Percentiles rank a stretch among this genome's conserved stretches.
Conservation (phyloP, 768 basidiomycete species). For the Ephemerocybe angulata region DNA sequence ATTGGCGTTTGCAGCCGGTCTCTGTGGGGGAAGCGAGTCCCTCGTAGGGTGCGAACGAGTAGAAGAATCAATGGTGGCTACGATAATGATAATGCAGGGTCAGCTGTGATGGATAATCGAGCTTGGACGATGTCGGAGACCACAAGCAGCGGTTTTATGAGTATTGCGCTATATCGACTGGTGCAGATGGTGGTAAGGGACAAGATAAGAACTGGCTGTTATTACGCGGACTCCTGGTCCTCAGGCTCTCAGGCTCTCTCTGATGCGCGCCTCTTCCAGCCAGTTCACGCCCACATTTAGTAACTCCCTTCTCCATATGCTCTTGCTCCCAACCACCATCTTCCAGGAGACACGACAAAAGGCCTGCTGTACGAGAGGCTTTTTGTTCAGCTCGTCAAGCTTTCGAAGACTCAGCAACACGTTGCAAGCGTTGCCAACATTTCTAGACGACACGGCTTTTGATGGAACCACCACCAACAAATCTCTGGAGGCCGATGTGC, state of each 20-base stretch:
- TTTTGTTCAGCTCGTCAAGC: too few relatives aligned
- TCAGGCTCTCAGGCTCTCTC: constrained; percentile 7
- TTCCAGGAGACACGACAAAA: too few relatives aligned
- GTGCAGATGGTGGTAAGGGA: constrained; percentile 15
- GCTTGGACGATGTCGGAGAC: constrained; percentile 8
- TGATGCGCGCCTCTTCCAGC: constrained; percentile 12
- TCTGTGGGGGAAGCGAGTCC: constrained; percentile 43
- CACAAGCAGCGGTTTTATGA: constrained; percentile 10
- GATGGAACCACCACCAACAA: too few relatives aligned
- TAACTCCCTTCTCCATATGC: constrained; percentile 8
- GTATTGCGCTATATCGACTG: constrained; percentile 11
- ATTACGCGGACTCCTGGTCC: not conserved
- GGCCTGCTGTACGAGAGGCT: too few relatives aligned
- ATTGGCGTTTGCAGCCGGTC: constrained; percentile 2
- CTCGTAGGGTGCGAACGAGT: constrained; percentile 52
- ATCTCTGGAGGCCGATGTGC: too few relatives aligned
- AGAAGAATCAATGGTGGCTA: constrained; percentile 66
- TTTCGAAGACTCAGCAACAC: too few relatives aligned
- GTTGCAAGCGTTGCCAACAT: too few relatives aligned
- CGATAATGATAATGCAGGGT: constrained; percentile 22
- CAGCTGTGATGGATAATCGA: constrained; percentile 21
- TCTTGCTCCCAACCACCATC: not conserved
- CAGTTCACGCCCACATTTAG: constrained; percentile 18
- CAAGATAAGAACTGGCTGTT: constrained; percentile 6
- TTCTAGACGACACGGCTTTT: too few relatives aligned